A percentile compares a stretch with the other conserved stretches of the same genome.
Conservation (phyloP, 306 rosid genomes). For the Vicia villosa region DNA sequence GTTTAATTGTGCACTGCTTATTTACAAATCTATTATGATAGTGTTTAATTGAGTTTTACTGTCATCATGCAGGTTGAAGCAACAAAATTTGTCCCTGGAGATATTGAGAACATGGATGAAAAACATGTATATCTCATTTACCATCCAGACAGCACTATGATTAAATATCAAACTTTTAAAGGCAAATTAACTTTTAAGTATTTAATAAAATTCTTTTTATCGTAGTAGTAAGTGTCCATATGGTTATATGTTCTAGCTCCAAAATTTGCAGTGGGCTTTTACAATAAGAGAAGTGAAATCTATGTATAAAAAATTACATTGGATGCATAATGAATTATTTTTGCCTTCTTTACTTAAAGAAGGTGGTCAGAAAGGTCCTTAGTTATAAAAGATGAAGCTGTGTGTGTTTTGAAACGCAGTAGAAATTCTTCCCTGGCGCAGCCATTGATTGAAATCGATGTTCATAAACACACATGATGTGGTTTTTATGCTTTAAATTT, state of each 20-base stretch:
- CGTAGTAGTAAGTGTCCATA: constrained; percentile 12
- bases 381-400: constrained; percentile 5
- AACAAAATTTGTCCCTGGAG: no score
- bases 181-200: no score
- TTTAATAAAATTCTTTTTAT: no score
- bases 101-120: no score
- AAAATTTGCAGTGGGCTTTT: constrained; percentile 26
- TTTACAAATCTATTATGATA: no score
- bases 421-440: background rate
- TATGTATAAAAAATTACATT: constrained; percentile 42
- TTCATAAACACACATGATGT: constrained; percentile 2
- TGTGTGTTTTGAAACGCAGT: background rate
- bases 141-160: no score
- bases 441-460: background rate
- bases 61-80: no score
- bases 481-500: constrained; percentile 44
- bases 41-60: no score
- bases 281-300: constrained; percentile 30
- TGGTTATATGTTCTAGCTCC: background rate
- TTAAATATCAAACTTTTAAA: no score
- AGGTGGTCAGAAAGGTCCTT: constrained; percentile 33
- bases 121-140: no score
- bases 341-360: constrained; percentile 36
- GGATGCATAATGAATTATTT: constrained; percentile 38
- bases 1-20: no score